phyloP scores from a whole-genome alignment of 2,329 filamentous ascomycete genomes.

The Pyricularia sp. region DNA sequence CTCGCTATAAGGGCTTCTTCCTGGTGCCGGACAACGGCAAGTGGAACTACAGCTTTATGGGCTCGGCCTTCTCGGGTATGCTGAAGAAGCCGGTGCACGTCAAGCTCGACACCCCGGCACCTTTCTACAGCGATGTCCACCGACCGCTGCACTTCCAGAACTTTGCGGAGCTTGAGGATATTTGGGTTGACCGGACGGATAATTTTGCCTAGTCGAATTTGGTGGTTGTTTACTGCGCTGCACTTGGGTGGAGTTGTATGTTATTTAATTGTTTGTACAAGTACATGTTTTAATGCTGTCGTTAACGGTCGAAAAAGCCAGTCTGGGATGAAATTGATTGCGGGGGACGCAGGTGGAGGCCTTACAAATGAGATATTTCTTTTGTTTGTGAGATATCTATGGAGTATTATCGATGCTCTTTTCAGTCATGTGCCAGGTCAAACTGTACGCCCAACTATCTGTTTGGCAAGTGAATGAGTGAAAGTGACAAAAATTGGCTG shows the following conservation, averaged over 20 bases:
- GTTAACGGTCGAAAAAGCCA: not conserved
- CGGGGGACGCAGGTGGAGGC: not conserved
- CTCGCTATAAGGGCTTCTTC: slow-evolving; percentile 93
- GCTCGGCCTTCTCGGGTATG: slow-evolving; percentile 69
- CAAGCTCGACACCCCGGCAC: slow-evolving; percentile 79
- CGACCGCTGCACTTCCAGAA: slow-evolving; percentile 91
- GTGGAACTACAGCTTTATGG: slow-evolving; percentile 99
- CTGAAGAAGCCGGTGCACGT: slow-evolving; percentile 88
- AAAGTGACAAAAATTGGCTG: not conserved
- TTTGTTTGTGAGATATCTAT: not conserved
- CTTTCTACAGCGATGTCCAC: slow-evolving; percentile 88
- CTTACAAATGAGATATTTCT: not conserved
- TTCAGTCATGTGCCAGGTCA: not conserved
- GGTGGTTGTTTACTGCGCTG: not conserved
- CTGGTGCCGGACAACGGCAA: slow-evolving; percentile 77
- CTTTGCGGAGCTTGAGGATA: slow-evolving; percentile 93
- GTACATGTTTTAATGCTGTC: not conserved
- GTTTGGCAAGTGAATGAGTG: not conserved
- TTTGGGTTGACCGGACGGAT: slow-evolving; percentile 86
- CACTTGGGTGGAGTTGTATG: not conserved
- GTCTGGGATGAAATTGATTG: not conserved
- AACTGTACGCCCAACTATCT: not conserved
- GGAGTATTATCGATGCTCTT: not conserved
- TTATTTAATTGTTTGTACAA: not conserved
- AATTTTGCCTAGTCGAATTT: slow-evolving; percentile 61